phyloP scores from a whole-genome alignment of 1,284 basidiomycete genomes.

The Ceratobasidium sp. region DNA sequence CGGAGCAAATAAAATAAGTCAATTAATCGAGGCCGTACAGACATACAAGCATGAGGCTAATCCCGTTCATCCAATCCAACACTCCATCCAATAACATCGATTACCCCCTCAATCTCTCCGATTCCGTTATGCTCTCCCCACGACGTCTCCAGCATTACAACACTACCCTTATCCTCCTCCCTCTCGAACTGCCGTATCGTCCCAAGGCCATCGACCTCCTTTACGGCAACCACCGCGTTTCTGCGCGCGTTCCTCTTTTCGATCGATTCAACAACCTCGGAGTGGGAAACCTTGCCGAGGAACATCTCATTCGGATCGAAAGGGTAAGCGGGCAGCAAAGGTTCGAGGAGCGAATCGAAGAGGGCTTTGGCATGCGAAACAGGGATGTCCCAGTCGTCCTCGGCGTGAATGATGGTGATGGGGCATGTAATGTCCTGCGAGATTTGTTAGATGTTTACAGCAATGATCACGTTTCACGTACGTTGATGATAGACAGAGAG shows the following conservation, averaged over 20 bases:
- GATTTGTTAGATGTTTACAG: slow-evolving; percentile 16
- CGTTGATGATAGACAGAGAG: slow-evolving; percentile 65
- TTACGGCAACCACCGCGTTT: slow-evolving; percentile 57
- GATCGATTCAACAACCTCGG: slow-evolving; percentile 47
- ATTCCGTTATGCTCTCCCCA: slow-evolving; percentile 71
- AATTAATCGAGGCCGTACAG: neutral
- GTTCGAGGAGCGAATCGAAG: slow-evolving; percentile 72
- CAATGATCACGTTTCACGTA: slow-evolving; percentile 49
- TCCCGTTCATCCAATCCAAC: slow-evolving; percentile 19
- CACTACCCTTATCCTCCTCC: slow-evolving; percentile 53
- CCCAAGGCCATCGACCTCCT: slow-evolving; percentile 64
- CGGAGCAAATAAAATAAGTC: neutral
- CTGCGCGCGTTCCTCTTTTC: slow-evolving; percentile 52
- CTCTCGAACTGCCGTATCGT: slow-evolving; percentile 60
- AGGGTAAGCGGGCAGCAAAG: slow-evolving; percentile 62
- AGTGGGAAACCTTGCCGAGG: neutral
- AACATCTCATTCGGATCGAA: slow-evolving; percentile 45
- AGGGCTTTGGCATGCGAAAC: slow-evolving; percentile 75
- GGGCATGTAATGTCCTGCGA: slow-evolving; percentile 65
- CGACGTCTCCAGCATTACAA: slow-evolving; percentile 66
- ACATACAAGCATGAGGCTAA: neutral
- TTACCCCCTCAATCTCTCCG: slow-evolving; percentile 73
- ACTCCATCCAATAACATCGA: slow-evolving; percentile 63
- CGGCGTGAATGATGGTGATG: slow-evolving; percentile 80
- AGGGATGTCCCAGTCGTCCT: slow-evolving; percentile 84